phyloP scores from a whole-genome alignment of 1,139 yeast species.

The Zygosaccharomyces pseudobailii region DNA sequence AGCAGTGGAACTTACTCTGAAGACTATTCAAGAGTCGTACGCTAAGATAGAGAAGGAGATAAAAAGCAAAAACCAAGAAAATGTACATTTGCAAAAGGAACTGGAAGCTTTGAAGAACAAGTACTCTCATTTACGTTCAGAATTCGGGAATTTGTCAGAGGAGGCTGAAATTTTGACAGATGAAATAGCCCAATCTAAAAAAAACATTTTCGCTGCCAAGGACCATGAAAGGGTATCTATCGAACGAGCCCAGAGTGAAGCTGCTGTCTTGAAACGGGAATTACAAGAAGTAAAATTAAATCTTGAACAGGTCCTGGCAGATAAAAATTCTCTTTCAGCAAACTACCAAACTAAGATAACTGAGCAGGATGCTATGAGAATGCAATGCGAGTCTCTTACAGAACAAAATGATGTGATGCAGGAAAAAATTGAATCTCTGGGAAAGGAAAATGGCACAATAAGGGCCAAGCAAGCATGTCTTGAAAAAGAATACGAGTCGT shows the following conservation, averaged over 20 bases:
- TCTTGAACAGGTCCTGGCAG: neutral
- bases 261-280: slow-evolving; percentile 1
- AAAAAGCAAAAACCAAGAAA: neutral
- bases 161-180: slow-evolving; percentile 10
- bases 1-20: neutral
- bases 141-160: slow-evolving; percentile 4
- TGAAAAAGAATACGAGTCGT: neutral
- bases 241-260: slow-evolving; percentile 4
- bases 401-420: slow-evolving; percentile 7
- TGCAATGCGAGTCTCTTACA: neutral
- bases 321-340: neutral
- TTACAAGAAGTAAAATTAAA: slow-evolving; percentile 1
- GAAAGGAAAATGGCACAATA: slow-evolving; percentile 1
- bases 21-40: neutral
- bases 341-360: neutral
- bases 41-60: neutral
- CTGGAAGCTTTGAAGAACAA: slow-evolving; percentile 4
- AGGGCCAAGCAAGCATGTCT: neutral
- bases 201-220: slow-evolving; percentile 5
- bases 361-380: neutral
- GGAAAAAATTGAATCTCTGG: slow-evolving; percentile 7
- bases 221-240: slow-evolving; percentile 3
- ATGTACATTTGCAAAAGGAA: slow-evolving; percentile 5
- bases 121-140: slow-evolving; percentile 1
- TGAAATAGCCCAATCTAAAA: slow-evolving; percentile 8